Evolutionary conservation across 768 basidiomycete species (phyloP).

Genomic region (Filobasidium floriforme): DNA sequence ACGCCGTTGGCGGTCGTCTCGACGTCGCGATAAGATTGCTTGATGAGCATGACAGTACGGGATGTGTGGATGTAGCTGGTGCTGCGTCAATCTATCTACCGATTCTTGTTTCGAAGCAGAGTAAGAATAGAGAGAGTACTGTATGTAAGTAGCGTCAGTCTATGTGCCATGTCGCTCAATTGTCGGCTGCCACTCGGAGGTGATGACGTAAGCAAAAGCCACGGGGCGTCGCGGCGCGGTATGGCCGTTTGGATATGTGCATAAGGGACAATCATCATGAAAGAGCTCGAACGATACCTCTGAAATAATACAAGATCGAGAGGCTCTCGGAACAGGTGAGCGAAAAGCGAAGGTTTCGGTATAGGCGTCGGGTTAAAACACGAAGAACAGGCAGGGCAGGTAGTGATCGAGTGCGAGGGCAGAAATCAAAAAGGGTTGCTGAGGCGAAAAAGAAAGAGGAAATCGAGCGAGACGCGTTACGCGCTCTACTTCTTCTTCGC

Average conservation of each 20-base stretch:
- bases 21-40: constrained; percentile 68
- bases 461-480: background rate
- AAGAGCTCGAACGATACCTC: constrained; percentile 12
- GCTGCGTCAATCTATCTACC: no score
- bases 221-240: no score
- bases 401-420: background rate
- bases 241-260: no score
- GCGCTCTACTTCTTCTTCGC: constrained; percentile 18
- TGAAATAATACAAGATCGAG: constrained; percentile 7
- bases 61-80: no score
- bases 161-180: no score
- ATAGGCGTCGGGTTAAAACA: background rate
- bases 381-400: background rate
- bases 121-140: no score
- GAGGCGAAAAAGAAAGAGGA: no score
- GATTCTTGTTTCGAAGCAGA: no score
- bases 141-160: no score
- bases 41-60: constrained; percentile 71
- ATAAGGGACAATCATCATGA: background rate
- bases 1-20: constrained; percentile 58
- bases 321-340: constrained; percentile 9
- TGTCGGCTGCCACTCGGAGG: no score
- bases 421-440: background rate
- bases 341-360: constrained; percentile 3
- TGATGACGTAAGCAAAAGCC: no score